These are phyloP conservation scores for Phylloporus sp. DNA, from an alignment of 768 basidiomycete genomes.

Conservation along the genomic window DNA sequence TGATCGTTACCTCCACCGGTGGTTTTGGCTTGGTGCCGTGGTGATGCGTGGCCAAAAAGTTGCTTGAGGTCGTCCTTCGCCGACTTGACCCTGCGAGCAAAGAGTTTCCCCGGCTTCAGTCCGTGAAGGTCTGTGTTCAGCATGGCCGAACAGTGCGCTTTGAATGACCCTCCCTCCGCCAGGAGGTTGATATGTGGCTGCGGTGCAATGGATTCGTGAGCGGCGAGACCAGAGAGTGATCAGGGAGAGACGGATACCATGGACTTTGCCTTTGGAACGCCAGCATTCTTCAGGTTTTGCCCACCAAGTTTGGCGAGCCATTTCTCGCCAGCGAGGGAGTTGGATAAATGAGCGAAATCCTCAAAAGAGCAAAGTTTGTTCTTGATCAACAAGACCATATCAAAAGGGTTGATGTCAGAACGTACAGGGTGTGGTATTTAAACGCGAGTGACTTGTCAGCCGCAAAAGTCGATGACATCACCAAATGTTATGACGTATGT, in stretches of 20 bases:
- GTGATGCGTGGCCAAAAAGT: background rate
- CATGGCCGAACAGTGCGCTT: constrained; percentile 1
- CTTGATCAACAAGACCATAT: constrained; percentile 19
- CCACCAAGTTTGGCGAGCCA: background rate
- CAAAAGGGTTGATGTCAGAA: background rate
- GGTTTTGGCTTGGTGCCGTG: background rate
- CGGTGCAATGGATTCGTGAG: background rate
- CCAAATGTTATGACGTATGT: no score
- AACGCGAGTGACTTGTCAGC: background rate
- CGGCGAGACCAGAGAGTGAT: background rate
- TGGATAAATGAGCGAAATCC: constrained; percentile 9
- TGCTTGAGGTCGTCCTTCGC: constrained; percentile 5
- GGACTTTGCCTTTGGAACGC: constrained; percentile 8
- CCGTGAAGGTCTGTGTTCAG: background rate
- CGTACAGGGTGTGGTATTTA: background rate
- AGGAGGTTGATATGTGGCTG: constrained; percentile 7
- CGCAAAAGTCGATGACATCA: no score
- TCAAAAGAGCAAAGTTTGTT: constrained; percentile 10
- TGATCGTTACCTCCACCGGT: background rate
- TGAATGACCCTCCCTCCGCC: constrained; percentile 1
- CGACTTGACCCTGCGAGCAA: constrained; percentile 10
- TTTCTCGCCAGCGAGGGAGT: constrained; percentile 3
- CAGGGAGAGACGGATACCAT: background rate
- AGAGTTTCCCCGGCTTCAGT: background rate
- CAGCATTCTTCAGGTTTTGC: constrained; percentile 4